A percentile compares a stretch with the other conserved stretches of the same genome.
Conservation (phyloP, 1,284 basidiomycete genomes). For the Sporisorium exsertum region DNA sequence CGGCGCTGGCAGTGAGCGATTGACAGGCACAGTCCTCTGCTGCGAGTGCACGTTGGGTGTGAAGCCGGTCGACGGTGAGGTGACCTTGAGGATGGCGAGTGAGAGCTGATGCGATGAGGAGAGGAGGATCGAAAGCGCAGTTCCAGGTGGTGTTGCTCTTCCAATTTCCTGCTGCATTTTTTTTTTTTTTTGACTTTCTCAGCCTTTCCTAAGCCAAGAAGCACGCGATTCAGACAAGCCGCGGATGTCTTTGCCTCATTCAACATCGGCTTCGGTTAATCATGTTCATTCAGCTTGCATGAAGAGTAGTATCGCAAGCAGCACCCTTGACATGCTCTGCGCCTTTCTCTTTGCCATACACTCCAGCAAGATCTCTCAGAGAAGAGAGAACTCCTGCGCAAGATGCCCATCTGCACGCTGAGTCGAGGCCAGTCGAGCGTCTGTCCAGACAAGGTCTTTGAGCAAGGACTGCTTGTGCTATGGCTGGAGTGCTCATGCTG, state of each 20-base stretch:
- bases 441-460: too few relatives aligned
- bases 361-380: too few relatives aligned
- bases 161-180: background rate
- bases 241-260: background rate
- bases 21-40: background rate
- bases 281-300: background rate
- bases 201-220: background rate
- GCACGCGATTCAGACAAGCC: slow-evolving; percentile 2
- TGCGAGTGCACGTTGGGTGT: background rate
- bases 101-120: background rate
- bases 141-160: background rate
- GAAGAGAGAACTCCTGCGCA: background rate
- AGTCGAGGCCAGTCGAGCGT: background rate
- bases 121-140: background rate
- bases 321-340: background rate
- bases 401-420: background rate
- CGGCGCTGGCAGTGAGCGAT: background rate
- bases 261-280: background rate
- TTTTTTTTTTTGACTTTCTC: background rate
- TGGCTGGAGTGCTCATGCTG: background rate
- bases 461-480: background rate
- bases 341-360: background rate
- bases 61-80: background rate
- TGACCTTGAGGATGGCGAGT: background rate
- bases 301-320: background rate